Base-by-base conservation (phyloP, 768 basidiomycete genomes). In the Leccinum sublutescens region DNA sequence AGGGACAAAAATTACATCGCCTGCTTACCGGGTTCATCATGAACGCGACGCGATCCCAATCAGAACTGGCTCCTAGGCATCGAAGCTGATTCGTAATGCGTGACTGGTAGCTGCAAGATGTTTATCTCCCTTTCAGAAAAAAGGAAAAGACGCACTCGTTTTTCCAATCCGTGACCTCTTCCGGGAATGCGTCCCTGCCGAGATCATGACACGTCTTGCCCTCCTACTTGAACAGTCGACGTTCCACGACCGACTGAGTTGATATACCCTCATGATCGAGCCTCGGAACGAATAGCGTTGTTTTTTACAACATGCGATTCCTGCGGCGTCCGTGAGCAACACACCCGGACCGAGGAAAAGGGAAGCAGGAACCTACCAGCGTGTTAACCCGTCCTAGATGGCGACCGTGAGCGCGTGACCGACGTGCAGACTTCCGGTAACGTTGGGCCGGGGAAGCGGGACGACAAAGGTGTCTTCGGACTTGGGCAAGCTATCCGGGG, bases 231-330 rank as follows among this genome's bases (percentile, higher is more conserved):
- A 84, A 89, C 33, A 98, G 69, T n/a, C 95, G 83, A 73, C 93
- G 93, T 73, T 98, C 97, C 1, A 98, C 96, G 19, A 99, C 95
- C 50, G 91, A 92, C 75, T 99, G 97, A 0, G 96, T 98, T 0
- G 95, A 95, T 61, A 99, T 98, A 58, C 96, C 95, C 0, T 96
- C 97, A 68, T 98, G 97, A 74, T 99, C 97, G 69, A 95, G 98
- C 15, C 97, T 95, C 0, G 97, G 97, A 2, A 87, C 83, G 69
- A 89, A 98, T 1, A 98, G 80, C 0, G 91, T 89, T 10, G 91
- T 93, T 88, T 91, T 1, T 95, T 95, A 1, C 45, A 89, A 77
- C 97, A 98, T 99, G 38, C 96, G 93, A 72, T 95, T 93, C 93
- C 27, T 27, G 1, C 27, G 7, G 27, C 27, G 27, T 7, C 27